These are phyloP conservation scores for Metrosideros polymorpha DNA, from an alignment of 441 rosid species.

Conservation along the genomic window DNA sequence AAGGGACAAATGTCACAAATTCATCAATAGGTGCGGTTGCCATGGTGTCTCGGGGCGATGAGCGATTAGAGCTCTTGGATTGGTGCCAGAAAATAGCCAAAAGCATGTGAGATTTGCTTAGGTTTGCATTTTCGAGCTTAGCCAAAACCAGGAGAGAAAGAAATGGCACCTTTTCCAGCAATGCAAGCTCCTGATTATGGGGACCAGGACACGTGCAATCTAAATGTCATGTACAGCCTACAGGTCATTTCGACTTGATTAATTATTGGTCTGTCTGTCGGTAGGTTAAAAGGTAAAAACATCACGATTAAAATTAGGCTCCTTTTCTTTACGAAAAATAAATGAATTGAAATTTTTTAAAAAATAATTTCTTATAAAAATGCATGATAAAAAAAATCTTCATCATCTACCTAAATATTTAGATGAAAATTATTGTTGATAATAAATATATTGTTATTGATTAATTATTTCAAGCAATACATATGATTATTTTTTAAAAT, in stretches of 20 bases:
- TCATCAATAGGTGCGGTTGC: background rate
- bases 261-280: background rate
- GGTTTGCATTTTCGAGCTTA: background rate
- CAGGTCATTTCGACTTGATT: background rate
- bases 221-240: background rate
- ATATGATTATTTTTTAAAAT: too few species aligned
- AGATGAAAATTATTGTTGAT: too few species aligned
- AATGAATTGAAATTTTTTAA: too few species aligned
- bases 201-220: background rate
- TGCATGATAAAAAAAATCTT: too few species aligned
- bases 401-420: too few species aligned
- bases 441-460: too few species aligned
- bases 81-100: background rate
- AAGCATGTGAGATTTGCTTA: background rate
- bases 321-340: too few species aligned
- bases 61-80: too few species aligned
- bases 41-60: background rate
- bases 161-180: background rate
- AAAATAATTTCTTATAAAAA: too few species aligned
- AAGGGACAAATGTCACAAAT: too few species aligned
- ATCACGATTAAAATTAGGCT: too few species aligned
- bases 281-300: background rate
- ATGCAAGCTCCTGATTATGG: background rate
- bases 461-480: too few species aligned
- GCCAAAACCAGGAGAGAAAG: background rate